Conservation (phyloP, 768 basidiomycete species). For the Chalciporus pseudorubinellus region DNA sequence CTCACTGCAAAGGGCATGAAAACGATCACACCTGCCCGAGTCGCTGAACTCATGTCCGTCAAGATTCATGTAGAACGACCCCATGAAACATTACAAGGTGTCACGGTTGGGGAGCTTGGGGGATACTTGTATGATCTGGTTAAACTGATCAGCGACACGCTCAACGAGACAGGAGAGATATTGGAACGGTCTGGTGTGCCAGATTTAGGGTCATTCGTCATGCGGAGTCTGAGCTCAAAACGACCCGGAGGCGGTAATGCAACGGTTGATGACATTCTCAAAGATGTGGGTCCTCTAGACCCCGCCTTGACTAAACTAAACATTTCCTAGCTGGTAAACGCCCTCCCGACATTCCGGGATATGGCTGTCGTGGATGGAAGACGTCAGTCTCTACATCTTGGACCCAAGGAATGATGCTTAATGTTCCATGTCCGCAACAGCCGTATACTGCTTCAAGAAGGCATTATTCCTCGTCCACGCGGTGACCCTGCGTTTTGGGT, state of each 20-base stretch:
- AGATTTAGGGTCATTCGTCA: constrained; percentile 72
- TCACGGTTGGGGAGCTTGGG: constrained; percentile 72
- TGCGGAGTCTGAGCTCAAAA: constrained; percentile 56
- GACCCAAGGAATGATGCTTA: neutral
- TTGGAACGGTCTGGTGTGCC: constrained; percentile 59
- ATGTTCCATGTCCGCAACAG: constrained; percentile 34
- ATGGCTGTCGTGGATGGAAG: constrained; percentile 63
- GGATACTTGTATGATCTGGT: constrained; percentile 75
- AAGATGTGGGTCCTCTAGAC: constrained; percentile 47
- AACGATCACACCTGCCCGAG: constrained; percentile 46
- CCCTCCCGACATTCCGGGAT: constrained; percentile 81
- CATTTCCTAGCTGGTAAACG: constrained; percentile 59
- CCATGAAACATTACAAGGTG: constrained; percentile 65
- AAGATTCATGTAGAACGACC: constrained; percentile 65
- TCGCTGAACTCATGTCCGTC: constrained; percentile 74
- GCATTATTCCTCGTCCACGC: constrained; percentile 79
- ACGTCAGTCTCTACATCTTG: constrained; percentile 40
- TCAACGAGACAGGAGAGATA: constrained; percentile 73
- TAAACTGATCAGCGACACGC: constrained; percentile 54
- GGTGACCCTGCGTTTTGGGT: constrained; percentile 63
- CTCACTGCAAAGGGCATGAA: constrained; percentile 69
- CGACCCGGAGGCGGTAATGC: constrained; percentile 29
- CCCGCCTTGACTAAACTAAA: neutral
- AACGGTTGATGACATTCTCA: constrained; percentile 58
- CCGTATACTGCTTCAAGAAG: constrained; percentile 89